Percentiles rank a stretch among this genome's conserved stretches.
phyloP scores from a whole-genome alignment of 768 basidiomycete species.

The Rhodosporidiobolus odoratus region DNA sequence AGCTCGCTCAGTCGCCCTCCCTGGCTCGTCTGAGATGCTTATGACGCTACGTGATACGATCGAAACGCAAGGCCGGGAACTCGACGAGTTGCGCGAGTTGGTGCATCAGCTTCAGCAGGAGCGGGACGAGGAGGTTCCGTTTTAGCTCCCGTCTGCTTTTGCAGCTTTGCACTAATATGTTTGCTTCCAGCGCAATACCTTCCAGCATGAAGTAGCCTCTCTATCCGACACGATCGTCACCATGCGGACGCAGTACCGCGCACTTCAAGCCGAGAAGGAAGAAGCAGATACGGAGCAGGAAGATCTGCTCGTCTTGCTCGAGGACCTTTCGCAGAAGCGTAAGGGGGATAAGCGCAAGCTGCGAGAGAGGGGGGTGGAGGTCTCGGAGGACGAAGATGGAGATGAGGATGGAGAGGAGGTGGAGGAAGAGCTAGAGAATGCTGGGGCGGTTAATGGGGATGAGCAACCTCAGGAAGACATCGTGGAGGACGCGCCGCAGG shows the following conservation, averaged over 20 bases:
- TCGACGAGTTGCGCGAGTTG: constrained; percentile 46
- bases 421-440: not conserved
- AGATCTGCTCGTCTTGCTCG: constrained; percentile 84
- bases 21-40: constrained; percentile 73
- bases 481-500: not conserved
- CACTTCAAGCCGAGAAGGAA: constrained; percentile 54
- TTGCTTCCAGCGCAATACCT: constrained; percentile 19
- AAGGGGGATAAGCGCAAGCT: constrained; percentile 74
- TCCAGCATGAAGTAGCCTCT: constrained; percentile 23
- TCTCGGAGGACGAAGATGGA: constrained; percentile 75
- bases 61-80: constrained; percentile 61
- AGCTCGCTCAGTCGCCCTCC: constrained; percentile 65
- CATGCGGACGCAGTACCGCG: not conserved
- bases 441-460: not conserved
- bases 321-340: constrained; percentile 82
- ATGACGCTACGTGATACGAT: constrained; percentile 77
- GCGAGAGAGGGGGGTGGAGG: constrained; percentile 68
- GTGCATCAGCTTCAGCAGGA: constrained; percentile 35
- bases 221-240: constrained; percentile 12
- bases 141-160: not conserved
- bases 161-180: not conserved
- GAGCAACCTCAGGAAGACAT: not conserved
- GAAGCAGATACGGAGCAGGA: constrained; percentile 95
- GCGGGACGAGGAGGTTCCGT: constrained; percentile 37
- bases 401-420: constrained; percentile 60